These are phyloP conservation scores for Papiliotrema nemorosa DNA, from an alignment of 1,284 basidiomycete genomes.

Conservation along the genomic window DNA sequence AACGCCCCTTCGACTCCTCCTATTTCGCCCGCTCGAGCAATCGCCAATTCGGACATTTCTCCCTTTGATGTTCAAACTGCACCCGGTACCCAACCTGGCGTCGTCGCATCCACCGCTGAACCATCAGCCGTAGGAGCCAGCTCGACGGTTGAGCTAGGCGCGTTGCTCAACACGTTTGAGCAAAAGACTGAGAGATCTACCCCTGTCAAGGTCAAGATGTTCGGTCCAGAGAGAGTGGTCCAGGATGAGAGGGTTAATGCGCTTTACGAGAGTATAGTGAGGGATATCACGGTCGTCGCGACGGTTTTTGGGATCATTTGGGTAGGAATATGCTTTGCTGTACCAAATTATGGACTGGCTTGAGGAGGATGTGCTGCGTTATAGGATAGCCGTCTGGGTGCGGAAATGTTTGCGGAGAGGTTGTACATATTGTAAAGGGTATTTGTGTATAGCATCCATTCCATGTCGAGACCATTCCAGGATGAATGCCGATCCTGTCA, in stretches of 20 bases:
- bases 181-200: not conserved
- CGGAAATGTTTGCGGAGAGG: not conserved
- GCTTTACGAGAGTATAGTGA: conserved; percentile 24
- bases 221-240: conserved; percentile 34
- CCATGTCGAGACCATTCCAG: not conserved
- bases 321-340: conserved; percentile 31
- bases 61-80: conserved; percentile 1
- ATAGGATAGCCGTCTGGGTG: not conserved
- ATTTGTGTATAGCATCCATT: too few species aligned
- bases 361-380: not conserved
- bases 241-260: conserved; percentile 31
- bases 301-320: conserved; percentile 14
- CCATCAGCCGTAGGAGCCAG: not conserved
- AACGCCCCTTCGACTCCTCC: not conserved
- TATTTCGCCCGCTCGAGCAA: not conserved
- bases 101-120: not conserved
- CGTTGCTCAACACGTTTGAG: not conserved
- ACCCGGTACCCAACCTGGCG: not conserved
- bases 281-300: conserved; percentile 35
- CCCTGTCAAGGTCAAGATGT: conserved; percentile 16
- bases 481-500: too few species aligned
- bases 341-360: conserved; percentile 23
- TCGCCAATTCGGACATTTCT: not conserved
- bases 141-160: not conserved
- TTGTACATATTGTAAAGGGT: conserved; percentile 5